A percentile compares a stretch with the other conserved stretches of the same genome.
phyloP scores from a whole-genome alignment of 2,329 filamentous ascomycete genomes.

The Chalaropsis ovoidea region DNA sequence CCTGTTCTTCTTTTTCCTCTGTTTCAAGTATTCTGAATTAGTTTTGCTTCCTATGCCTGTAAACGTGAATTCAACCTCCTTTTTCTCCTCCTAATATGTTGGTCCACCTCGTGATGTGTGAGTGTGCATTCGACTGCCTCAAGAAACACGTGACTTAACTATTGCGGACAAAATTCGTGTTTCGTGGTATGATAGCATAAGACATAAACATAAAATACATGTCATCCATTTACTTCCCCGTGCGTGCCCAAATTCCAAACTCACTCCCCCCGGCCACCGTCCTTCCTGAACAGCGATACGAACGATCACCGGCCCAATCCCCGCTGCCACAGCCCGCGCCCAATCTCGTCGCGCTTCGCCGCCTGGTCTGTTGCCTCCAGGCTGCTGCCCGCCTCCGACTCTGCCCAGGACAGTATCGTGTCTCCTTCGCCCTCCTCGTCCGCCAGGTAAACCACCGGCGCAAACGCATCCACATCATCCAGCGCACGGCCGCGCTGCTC shows the following conservation, averaged over 20 bases:
- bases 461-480: constrained; percentile 10
- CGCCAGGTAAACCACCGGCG: neutral
- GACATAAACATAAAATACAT: neutral
- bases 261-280: neutral
- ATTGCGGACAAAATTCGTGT: neutral
- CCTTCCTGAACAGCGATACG: neutral
- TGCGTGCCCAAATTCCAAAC: neutral
- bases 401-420: neutral
- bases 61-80: neutral
- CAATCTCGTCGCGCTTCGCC: neutral
- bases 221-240: neutral
- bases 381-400: neutral
- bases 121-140: neutral
- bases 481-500: neutral
- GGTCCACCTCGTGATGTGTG: neutral
- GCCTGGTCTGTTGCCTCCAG: neutral
- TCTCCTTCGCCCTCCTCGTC: neutral
- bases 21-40: neutral
- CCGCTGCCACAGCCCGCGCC: neutral
- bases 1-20: constrained; percentile 2
- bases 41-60: constrained; percentile 9
- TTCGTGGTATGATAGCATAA: neutral
- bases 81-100: neutral
- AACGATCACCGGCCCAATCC: neutral
- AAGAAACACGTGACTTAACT: neutral